Base-by-base conservation (phyloP, 371 early-diverging fungal species). In the Haplosporangium sp. region DNA sequence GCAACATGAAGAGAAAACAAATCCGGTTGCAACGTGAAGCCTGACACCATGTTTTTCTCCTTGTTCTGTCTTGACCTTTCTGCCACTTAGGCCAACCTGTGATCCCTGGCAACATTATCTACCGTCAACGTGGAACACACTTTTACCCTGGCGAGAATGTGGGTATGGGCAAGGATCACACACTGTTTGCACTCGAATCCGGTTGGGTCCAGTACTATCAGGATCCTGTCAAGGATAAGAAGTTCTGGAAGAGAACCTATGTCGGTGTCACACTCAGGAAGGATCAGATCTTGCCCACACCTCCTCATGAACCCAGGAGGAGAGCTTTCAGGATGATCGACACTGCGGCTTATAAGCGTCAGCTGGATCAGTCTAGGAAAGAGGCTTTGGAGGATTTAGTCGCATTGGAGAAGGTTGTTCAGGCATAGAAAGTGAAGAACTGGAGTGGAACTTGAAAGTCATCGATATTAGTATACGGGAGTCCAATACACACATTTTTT, bases 141-240 rank as follows among this genome's bases (percentile, higher is more conserved):
- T 96, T 96, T 84, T 94, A 94, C 66, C 91, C 97, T 2, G 97
- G 97, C 10, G 91, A 91, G 64, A 90, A 95, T 85, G 95, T 96
- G 53, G 95, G 93, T 13, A 90, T 95, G 76, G 97, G 97, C 59
- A 90, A 92, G 69, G 98, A 97, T 83, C 95, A 95, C 82, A 98
- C 98, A 14, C 80, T 97, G 53, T 95, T 81, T 81, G 95, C 97
- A 29, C 81, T 93, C 46, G 86, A 87, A 50, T 86, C 89, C 1
- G 98, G 98, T n/a, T 91, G 89, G 67, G 96, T 98, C 40, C 89
- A 89, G 64, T 92, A 95, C 64, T 95, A 95, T 67, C 93, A 92
- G 67, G 85, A 93, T 59, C 89, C 87, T 36, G 84, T 83, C 73
- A 84, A 88, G 63, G 85, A 89, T 59, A 89, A 89, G 67, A 79